Evolutionary conservation across 2,329 filamentous ascomycete genomes (phyloP), one percentile per base, ranked within the genome.

Genomic region (Colletotrichum gigasporum): DNA sequence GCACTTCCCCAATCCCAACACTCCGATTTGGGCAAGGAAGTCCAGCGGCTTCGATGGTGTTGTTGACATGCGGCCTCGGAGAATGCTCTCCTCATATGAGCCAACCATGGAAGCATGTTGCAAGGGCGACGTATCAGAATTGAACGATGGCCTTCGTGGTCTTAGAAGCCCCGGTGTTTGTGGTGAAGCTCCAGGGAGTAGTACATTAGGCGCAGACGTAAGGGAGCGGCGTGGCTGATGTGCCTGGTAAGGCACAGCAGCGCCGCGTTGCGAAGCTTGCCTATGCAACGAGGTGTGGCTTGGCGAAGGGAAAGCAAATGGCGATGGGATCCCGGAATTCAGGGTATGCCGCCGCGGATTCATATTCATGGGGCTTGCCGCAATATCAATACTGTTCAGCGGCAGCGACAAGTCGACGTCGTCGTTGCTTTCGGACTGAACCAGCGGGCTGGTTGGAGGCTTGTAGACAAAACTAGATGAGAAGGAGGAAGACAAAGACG

Each of bases 31-130:
- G 26, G 96, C 96, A 5, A 96, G 85, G 72, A 99, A 99, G 69
- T 97, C 90, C 5, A 99, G 82, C 5, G 96, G 95, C 69, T 92
- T 94, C 1, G 95, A 98, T 0, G 96, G 95, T 2, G 90, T 96
- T 2, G 94, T 97, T 26, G 96, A 98, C 96, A 99, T 99, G 67
- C 96, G 89, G 37, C 96, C 96, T 47, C 93, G 89, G 2, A 99
- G 82, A 65, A 99, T 97, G 26, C 94, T 97, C 78, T 99, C 96
- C 77, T 99, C 96, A 70, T 97, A 99, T 2, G 95, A 97, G 2
- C 96, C 96, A 2, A 98, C 95, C 91, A 99, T 96, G 3, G 94
- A 94, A 8, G 95, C 94, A 76, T 96, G 93, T 60, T 95, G 92
- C 26, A 96, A 81, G 4, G 93, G 90, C 3, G 93, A 93, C 3